Evolutionary conservation across 2,329 filamentous ascomycete genomes (phyloP).

Genomic region (Aureobasidium melanogenum): DNA sequence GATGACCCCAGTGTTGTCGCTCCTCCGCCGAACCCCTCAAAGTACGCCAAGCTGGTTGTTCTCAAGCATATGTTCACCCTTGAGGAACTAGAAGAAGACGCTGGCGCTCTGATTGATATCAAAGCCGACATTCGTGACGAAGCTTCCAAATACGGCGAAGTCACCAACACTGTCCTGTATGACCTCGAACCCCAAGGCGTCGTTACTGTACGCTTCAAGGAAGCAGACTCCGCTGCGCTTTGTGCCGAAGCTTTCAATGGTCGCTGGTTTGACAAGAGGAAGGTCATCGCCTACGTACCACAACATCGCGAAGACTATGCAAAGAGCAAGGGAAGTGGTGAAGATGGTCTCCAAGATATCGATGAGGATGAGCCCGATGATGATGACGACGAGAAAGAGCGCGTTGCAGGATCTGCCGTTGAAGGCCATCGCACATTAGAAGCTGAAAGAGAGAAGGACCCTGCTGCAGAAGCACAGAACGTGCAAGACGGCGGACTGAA

Average conservation of each 20-base stretch:
- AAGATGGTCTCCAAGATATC: conserved; percentile 38
- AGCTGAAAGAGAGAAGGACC: not conserved
- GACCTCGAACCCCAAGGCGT: conserved; percentile 80
- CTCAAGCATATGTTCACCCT: conserved; percentile 91
- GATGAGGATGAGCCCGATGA: conserved; percentile 25
- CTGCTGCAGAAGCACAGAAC: not conserved
- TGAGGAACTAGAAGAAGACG: conserved; percentile 74
- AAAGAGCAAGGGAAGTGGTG: conserved; percentile 44
- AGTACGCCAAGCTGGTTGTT: conserved; percentile 73
- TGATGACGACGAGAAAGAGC: conserved; percentile 31
- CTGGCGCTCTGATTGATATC: conserved; percentile 75
- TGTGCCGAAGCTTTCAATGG: conserved; percentile 68
- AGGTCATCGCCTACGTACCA: conserved; percentile 50
- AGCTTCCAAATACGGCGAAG: conserved; percentile 73
- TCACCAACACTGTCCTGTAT: conserved; percentile 86
- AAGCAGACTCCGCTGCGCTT: conserved; percentile 58
- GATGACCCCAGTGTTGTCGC: conserved; percentile 57
- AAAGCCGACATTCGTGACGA: conserved; percentile 91
- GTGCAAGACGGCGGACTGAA: conserved; percentile 2
- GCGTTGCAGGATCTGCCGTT: conserved; percentile 15
- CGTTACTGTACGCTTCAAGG: conserved; percentile 72
- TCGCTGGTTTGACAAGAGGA: conserved; percentile 64
- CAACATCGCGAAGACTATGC: conserved; percentile 61
- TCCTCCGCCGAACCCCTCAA: conserved; percentile 43
- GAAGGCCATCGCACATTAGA: conserved; percentile 5